Evolutionary conservation across 2,329 filamentous ascomycete genomes (phyloP).

Genomic region (Exutisphaerella laricina): DNA sequence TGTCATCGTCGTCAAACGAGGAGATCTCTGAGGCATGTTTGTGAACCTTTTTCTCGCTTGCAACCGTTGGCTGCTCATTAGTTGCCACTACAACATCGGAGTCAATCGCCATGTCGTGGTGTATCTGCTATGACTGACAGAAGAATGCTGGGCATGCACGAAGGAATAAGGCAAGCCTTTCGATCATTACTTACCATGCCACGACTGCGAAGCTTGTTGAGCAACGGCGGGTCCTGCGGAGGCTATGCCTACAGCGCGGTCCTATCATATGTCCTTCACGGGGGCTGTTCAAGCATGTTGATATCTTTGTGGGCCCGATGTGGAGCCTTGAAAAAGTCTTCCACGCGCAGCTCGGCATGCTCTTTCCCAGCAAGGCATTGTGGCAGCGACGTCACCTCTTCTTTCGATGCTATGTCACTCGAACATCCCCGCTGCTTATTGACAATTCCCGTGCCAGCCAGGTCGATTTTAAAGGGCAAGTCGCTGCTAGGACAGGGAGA

Average conservation of each 20-base stretch:
- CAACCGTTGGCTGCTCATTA: background rate
- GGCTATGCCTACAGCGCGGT: background rate
- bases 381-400: conserved; percentile 1
- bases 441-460: no score
- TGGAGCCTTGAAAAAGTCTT: conserved; percentile 1
- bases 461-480: no score
- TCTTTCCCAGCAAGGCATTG: background rate
- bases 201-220: background rate
- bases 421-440: no score
- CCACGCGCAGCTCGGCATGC: background rate
- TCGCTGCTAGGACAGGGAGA: no score
- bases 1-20: background rate
- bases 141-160: background rate
- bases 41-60: conserved; percentile 5
- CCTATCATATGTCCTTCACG: background rate
- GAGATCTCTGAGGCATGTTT: conserved; percentile 8
- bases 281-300: background rate
- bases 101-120: background rate
- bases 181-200: background rate
- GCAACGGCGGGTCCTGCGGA: background rate
- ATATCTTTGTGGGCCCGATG: conserved; percentile 1
- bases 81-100: background rate
- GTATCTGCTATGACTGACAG: background rate
- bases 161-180: background rate
- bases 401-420: background rate